Evolutionary conservation across 257 asterid species (phyloP).

Genomic region (Solanum boliviense): DNA sequence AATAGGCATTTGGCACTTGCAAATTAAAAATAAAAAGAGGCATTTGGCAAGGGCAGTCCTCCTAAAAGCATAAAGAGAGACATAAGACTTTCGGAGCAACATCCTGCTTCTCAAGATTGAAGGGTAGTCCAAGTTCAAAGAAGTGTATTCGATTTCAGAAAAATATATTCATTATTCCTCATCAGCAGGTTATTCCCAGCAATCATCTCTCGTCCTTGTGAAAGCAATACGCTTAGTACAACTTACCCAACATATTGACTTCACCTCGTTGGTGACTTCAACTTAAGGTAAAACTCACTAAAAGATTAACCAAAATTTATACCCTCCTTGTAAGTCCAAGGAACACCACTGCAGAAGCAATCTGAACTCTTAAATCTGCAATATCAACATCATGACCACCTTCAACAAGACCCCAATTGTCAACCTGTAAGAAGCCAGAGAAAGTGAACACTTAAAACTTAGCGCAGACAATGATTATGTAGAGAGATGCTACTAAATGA

Average conservation of each 20-base stretch:
- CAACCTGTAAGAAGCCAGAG: constrained; percentile 19
- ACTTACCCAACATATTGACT: not conserved
- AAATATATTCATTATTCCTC: not conserved
- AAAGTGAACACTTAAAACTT: not conserved
- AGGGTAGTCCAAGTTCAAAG: not conserved
- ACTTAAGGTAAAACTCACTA: not conserved
- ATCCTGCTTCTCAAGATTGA: not conserved
- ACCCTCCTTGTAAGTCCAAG: constrained; percentile 62
- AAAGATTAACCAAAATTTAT: constrained; percentile 5
- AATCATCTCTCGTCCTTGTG: not conserved
- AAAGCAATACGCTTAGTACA: not conserved
- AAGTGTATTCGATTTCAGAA: not conserved
- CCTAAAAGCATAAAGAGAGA: not conserved
- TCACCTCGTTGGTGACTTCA: not conserved
- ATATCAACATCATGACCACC: constrained; percentile 98
- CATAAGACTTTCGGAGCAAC: not conserved
- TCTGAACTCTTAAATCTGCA: constrained; percentile 84
- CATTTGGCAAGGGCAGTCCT: not conserved
- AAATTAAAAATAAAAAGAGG: not conserved
- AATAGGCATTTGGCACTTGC: not conserved
- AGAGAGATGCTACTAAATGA: not conserved
- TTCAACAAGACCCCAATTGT: constrained; percentile 88
- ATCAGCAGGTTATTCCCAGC: not conserved
- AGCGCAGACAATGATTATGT: not conserved
- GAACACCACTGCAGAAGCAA: constrained; percentile 79